Percentiles rank a stretch among this genome's conserved stretches.
These are phyloP conservation scores for Trametes sanguinea DNA, from an alignment of 768 basidiomycete species.

Conservation along the genomic window DNA sequence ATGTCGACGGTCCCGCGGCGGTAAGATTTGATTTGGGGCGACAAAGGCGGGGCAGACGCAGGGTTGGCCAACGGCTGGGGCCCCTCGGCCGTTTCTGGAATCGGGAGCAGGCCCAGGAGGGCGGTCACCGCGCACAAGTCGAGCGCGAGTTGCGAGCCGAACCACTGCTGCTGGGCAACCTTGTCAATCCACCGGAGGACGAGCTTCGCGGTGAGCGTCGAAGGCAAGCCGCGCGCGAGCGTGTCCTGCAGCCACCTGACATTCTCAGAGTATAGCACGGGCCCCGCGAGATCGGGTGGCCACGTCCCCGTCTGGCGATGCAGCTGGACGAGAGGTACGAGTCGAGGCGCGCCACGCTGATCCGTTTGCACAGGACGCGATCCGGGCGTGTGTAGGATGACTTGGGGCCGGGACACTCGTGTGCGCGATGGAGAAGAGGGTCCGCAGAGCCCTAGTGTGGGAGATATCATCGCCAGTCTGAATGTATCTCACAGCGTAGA, in stretches of 20 bases:
- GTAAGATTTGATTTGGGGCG: neutral
- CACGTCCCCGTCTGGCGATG: neutral
- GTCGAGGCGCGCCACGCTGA: neutral
- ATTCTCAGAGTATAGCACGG: slow-evolving; percentile 28
- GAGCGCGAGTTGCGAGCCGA: slow-evolving; percentile 29
- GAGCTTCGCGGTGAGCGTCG: slow-evolving; percentile 26
- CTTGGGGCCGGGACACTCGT: neutral
- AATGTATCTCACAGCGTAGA: neutral
- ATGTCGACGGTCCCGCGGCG: slow-evolving; percentile 2
- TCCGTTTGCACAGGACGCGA: neutral
- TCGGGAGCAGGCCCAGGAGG: slow-evolving; percentile 43
- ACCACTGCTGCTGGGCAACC: slow-evolving; percentile 3
- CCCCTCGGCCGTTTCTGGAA: neutral
- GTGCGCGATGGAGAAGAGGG: neutral
- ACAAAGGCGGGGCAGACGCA: neutral
- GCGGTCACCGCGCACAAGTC: slow-evolving; percentile 44
- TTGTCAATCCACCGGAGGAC: slow-evolving; percentile 7
- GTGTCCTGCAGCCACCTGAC: slow-evolving; percentile 38
- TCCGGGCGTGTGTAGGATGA: neutral
- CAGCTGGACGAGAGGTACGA: neutral
- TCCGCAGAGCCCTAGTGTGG: neutral
- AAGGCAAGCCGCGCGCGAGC: slow-evolving; percentile 28
- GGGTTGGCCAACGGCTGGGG: neutral
- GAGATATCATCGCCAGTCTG: neutral
- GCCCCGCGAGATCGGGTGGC: neutral